Conservation (phyloP, 208 protist genomes). For the Leishmania tropica region DNA sequence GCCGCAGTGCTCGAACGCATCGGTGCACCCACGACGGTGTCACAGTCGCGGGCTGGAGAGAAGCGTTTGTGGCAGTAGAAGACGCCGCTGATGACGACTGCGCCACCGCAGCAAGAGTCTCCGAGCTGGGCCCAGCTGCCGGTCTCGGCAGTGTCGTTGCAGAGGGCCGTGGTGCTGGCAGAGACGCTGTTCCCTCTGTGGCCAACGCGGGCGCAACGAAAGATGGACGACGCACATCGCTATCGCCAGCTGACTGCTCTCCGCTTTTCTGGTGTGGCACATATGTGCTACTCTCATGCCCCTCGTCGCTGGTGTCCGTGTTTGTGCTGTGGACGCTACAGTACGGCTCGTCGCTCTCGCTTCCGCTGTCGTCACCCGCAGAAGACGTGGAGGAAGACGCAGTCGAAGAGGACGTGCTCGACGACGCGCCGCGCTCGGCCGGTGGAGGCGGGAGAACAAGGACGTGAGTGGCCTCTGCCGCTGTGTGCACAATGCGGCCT, state of each 20-base stretch:
- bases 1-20: slow-evolving; percentile 33
- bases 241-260: background rate
- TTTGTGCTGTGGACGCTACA: slow-evolving; percentile 11
- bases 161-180: background rate
- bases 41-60: slow-evolving; percentile 2
- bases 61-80: background rate
- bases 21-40: slow-evolving; percentile 28
- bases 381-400: slow-evolving; percentile 24
- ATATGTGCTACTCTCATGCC: background rate
- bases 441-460: slow-evolving; percentile 23
- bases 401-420: slow-evolving; percentile 12
- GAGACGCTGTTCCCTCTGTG: background rate
- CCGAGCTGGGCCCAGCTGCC: background rate
- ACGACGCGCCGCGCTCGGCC: background rate
- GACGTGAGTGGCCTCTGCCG: slow-evolving; percentile 66
- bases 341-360: background rate
- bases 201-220: background rate
- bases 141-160: background rate
- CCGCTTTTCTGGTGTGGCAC: background rate
- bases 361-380: slow-evolving; percentile 5
- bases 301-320: slow-evolving; percentile 11
- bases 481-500: slow-evolving; percentile 40
- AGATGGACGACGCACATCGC: background rate
- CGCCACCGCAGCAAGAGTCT: background rate
- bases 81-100: background rate